Percentiles rank a stretch among this genome's conserved stretches.
Evolutionary conservation across 192 early-diverging fungal species (phyloP).

Genomic region (Podila verticillata): DNA sequence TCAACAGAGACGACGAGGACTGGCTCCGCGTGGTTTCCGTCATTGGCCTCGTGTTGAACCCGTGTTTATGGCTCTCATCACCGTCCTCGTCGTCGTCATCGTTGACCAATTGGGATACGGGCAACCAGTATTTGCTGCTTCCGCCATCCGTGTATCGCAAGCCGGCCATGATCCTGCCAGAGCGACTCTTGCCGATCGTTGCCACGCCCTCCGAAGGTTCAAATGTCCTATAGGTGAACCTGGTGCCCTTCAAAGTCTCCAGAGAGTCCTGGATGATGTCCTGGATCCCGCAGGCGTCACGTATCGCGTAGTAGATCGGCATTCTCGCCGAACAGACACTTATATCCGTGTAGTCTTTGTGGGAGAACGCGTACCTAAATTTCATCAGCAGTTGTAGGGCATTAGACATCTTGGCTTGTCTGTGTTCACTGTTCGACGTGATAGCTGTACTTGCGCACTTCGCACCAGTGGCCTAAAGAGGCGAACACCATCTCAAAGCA

Average conservation of each 20-base stretch:
- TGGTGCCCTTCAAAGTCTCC: slow-evolving; percentile 80
- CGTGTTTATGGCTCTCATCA: no score
- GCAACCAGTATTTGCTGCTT: slow-evolving; percentile 63
- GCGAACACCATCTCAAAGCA: slow-evolving; percentile 90
- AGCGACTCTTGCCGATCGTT: slow-evolving; percentile 62
- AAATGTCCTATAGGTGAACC: slow-evolving; percentile 84
- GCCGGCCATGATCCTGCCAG: slow-evolving; percentile 67
- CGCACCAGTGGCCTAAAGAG: slow-evolving; percentile 79
- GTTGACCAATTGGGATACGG: slow-evolving; percentile 32
- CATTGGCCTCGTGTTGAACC: no score
- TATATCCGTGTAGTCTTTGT: slow-evolving; percentile 79
- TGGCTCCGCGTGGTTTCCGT: no score
- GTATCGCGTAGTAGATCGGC: slow-evolving; percentile 78
- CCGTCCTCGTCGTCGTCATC: no score
- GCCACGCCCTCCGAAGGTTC: slow-evolving; percentile 76
- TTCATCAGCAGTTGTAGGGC: no score
- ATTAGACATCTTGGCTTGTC: background rate
- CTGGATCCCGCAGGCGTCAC: slow-evolving; percentile 83
- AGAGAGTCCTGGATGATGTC: slow-evolving; percentile 86
- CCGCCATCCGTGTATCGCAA: slow-evolving; percentile 62
- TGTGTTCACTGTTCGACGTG: background rate
- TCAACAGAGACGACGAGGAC: no score
- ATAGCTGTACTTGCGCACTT: background rate
- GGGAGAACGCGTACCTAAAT: slow-evolving; percentile 76
- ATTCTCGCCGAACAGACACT: slow-evolving; percentile 77